Conservation (phyloP, 257 asterid species). For the Perilla frutescens region DNA sequence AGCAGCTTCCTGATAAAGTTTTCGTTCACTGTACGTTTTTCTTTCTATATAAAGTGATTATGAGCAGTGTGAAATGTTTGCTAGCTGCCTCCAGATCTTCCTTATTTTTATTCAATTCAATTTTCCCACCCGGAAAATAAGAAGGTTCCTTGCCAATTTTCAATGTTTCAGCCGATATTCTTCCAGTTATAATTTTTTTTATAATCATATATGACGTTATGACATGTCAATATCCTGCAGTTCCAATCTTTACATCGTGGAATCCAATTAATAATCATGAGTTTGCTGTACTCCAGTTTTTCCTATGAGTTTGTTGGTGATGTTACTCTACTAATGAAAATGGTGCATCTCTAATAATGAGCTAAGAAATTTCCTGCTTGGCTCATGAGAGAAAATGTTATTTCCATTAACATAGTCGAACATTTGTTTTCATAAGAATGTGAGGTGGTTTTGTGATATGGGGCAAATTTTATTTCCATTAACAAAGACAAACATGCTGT, state of each 20-base stretch:
- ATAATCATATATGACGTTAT: background rate
- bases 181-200: conserved; percentile 3
- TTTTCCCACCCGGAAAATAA: background rate
- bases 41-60: conserved; percentile 2
- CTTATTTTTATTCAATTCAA: background rate
- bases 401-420: background rate
- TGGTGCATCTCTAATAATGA: background rate
- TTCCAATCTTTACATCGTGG: background rate
- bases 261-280: conserved; percentile 8
- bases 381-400: background rate
- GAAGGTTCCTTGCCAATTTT: conserved; percentile 7
- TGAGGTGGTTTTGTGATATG: conserved; percentile 7
- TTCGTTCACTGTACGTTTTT: conserved; percentile 82
- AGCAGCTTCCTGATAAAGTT: conserved; percentile 83
- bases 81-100: background rate
- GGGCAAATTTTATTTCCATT: background rate
- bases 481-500: background rate
- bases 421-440: background rate
- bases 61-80: background rate
- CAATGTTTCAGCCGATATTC: background rate
- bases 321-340: background rate
- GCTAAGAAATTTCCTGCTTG: conserved; percentile 13
- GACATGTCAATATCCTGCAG: background rate
- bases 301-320: background rate
- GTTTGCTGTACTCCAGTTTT: background rate